These are phyloP conservation scores for Trichocladium uniseriatum DNA, from an alignment of 495 filamentous ascomycete genomes.

Conservation along the genomic window DNA sequence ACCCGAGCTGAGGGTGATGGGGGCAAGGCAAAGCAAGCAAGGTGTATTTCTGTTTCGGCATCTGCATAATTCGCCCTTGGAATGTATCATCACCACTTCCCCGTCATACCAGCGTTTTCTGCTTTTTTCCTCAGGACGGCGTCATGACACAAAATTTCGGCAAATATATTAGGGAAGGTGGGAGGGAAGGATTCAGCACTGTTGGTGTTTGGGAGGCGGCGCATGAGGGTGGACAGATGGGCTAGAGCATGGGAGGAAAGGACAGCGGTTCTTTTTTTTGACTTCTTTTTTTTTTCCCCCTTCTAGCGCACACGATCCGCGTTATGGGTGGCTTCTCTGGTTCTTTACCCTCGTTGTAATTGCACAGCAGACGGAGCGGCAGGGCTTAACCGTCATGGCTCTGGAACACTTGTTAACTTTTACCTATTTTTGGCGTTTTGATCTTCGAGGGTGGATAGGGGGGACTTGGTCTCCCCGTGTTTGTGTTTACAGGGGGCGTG, in stretches of 20 bases:
- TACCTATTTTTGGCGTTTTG: no score
- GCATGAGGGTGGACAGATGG: not conserved
- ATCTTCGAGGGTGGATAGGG: not conserved
- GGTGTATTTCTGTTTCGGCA: conserved; percentile 25
- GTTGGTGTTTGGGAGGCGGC: not conserved
- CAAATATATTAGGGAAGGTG: not conserved
- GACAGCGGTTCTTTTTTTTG: not conserved
- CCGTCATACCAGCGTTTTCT: not conserved
- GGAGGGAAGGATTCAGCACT: not conserved
- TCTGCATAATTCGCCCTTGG: conserved; percentile 18
- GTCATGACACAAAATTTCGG: conserved; percentile 22
- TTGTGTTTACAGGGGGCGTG: not conserved
- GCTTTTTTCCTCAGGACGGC: conserved; percentile 14
- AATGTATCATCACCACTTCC: conserved; percentile 27
- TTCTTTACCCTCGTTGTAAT: conserved; percentile 51
- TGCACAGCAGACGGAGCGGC: conserved; percentile 29
- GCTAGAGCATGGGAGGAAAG: not conserved
- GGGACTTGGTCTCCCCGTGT: not conserved
- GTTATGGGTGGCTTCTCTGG: not conserved
- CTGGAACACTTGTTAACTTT: conserved; percentile 20
- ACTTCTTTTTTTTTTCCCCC: not conserved
- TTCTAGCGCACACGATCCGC: not conserved
- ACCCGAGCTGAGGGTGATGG: not conserved
- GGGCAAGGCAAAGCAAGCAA: not conserved
- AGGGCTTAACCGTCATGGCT: conserved; percentile 28